Evolutionary conservation across 2,329 filamentous ascomycete species (phyloP).

Genomic region (Colletotrichum plurivorum): DNA sequence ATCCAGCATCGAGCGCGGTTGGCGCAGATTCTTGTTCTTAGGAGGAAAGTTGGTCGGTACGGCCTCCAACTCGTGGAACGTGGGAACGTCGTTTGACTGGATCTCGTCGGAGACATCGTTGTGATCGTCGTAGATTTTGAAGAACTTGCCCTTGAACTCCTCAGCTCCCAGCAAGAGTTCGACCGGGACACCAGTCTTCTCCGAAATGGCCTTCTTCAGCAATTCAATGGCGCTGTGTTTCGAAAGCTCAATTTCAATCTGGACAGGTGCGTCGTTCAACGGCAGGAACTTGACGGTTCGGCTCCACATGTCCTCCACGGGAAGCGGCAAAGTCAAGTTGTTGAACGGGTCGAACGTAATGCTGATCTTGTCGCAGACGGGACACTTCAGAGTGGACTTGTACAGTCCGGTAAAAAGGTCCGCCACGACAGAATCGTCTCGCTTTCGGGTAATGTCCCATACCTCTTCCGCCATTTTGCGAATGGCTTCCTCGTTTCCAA

Average conservation of each 20-base stretch:
- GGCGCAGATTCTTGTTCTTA: slow-evolving; percentile 59
- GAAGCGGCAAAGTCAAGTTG: slow-evolving; percentile 91
- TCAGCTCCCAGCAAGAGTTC: slow-evolving; percentile 84
- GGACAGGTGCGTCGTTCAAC: slow-evolving; percentile 77
- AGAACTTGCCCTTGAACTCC: slow-evolving; percentile 87
- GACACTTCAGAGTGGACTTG: slow-evolving; percentile 96
- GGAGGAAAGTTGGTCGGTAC: slow-evolving; percentile 83
- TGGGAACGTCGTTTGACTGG: slow-evolving; percentile 72
- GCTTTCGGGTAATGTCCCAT: slow-evolving; percentile 90
- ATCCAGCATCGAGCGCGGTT: slow-evolving; percentile 65
- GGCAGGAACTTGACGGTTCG: slow-evolving; percentile 84
- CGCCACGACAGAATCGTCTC: slow-evolving; percentile 95
- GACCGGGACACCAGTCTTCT: slow-evolving; percentile 73
- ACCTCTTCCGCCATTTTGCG: slow-evolving; percentile 88
- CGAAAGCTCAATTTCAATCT: slow-evolving; percentile 84
- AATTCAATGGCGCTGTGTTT: slow-evolving; percentile 79
- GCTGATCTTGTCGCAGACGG: slow-evolving; percentile 92
- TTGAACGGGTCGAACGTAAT: slow-evolving; percentile 99
- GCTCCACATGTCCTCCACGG: slow-evolving; percentile 86
- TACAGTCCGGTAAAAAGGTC: slow-evolving; percentile 98
- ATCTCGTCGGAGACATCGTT: slow-evolving; percentile 81
- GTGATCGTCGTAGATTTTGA: slow-evolving; percentile 84
- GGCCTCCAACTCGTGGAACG: slow-evolving; percentile 83
- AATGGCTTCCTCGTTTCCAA: slow-evolving; percentile 85
- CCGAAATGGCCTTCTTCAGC: slow-evolving; percentile 80